Evolutionary conservation across 208 protist genomes (phyloP).

Genomic region (Naegleria lovaniensis): DNA sequence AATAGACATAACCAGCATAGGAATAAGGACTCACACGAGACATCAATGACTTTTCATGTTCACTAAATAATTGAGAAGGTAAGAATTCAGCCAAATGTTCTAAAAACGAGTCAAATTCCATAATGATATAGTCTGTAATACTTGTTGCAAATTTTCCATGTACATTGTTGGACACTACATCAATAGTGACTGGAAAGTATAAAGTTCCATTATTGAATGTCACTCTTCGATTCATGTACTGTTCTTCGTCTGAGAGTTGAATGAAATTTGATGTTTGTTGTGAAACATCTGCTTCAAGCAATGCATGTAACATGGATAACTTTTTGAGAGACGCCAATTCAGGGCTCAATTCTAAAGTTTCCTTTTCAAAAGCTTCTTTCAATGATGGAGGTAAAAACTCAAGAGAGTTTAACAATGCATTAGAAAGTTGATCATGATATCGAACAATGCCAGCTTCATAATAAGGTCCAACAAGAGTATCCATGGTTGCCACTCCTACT

Average conservation of each 20-base stretch:
- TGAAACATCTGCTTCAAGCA: too few relatives aligned
- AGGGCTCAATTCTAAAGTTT: too few relatives aligned
- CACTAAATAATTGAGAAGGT: not conserved
- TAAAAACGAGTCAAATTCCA: not conserved
- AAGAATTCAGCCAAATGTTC: not conserved
- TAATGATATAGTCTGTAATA: not conserved
- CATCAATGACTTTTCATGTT: not conserved
- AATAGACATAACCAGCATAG: not conserved
- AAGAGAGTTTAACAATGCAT: too few relatives aligned
- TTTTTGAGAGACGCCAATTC: too few relatives aligned
- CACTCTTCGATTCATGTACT: not conserved
- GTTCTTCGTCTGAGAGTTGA: not conserved
- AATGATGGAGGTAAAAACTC: too few relatives aligned
- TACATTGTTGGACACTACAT: not conserved
- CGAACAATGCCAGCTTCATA: not conserved
- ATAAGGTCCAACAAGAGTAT: not conserved
- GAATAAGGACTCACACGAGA: not conserved
- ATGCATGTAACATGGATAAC: too few relatives aligned
- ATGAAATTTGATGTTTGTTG: too few relatives aligned
- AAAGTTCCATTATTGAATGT: not conserved
- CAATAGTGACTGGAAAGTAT: not conserved
- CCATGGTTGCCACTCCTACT: not conserved
- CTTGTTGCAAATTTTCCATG: not conserved
- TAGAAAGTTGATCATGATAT: not conserved
- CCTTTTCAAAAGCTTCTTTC: too few relatives aligned